phyloP scores from a whole-genome alignment of 2,329 filamentous ascomycete genomes.

The Ophiocordyceps camponoti-saundersi region DNA sequence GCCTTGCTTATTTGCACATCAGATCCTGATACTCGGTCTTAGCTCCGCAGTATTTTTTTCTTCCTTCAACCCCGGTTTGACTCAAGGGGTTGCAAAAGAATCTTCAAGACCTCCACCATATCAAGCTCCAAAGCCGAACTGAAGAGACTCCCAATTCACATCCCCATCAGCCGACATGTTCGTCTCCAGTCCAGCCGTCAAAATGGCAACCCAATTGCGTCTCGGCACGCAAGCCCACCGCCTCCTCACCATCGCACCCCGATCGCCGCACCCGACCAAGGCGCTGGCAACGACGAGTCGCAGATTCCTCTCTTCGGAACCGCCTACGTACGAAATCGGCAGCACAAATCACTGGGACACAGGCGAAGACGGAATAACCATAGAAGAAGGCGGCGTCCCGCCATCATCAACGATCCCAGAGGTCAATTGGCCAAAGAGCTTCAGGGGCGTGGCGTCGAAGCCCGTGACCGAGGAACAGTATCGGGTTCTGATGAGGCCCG shows the following conservation, averaged over 20 bases:
- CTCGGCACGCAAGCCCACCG: background rate
- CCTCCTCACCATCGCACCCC: background rate
- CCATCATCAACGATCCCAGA: background rate
- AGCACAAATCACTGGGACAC: background rate
- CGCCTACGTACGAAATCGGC: background rate
- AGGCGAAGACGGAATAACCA: background rate
- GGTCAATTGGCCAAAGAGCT: constrained; percentile 70
- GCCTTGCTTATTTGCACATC: too few species aligned
- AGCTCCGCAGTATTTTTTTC: too few species aligned
- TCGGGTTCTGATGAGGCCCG: constrained; percentile 47
- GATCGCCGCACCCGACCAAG: background rate
- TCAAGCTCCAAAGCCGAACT: too few species aligned
- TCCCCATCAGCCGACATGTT: constrained; percentile 8
- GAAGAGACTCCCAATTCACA: too few species aligned
- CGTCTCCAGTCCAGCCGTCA: constrained; percentile 8
- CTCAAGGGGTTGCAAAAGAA: too few species aligned
- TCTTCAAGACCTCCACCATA: too few species aligned
- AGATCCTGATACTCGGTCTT: too few species aligned
- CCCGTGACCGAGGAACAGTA: constrained; percentile 57
- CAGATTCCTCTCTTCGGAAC: background rate
- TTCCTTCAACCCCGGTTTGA: too few species aligned
- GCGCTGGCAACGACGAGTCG: background rate
- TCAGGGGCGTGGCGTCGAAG: constrained; percentile 55
- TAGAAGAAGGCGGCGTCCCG: too few species aligned
- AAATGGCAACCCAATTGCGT: background rate